A percentile compares a stretch with the other conserved stretches of the same genome.
phyloP scores from a whole-genome alignment of 768 basidiomycete genomes.

The Suillus placidus region DNA sequence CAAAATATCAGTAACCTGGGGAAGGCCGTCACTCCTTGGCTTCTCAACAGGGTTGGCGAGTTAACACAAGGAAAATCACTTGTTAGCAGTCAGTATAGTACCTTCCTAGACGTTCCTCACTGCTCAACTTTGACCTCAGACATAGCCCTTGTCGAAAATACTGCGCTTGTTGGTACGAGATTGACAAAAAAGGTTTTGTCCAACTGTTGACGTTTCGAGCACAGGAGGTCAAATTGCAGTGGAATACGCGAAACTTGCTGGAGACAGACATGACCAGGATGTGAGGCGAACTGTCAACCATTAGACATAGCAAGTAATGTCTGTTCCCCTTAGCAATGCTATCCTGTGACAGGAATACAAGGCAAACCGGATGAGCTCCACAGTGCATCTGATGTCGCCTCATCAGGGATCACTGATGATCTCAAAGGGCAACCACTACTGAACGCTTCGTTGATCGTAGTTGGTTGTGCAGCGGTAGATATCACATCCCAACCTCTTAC shows the following conservation, averaged over 20 bases:
- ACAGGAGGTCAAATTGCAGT: constrained; percentile 79
- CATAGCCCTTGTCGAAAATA: constrained; percentile 87
- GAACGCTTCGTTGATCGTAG: constrained; percentile 55
- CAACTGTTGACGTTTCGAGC: constrained; percentile 1
- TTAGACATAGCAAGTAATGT: constrained; percentile 7
- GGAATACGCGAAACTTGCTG: constrained; percentile 61
- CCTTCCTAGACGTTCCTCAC: neutral
- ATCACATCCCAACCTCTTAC: constrained; percentile 64
- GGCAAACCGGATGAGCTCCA: neutral
- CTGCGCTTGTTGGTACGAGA: constrained; percentile 75
- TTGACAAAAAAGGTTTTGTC: neutral
- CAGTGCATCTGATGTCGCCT: neutral
- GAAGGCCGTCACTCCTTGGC: constrained; percentile 95
- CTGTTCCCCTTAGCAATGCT: constrained; percentile 7
- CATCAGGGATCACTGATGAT: neutral
- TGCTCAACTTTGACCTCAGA: constrained; percentile 46
- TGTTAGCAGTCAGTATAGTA: constrained; percentile 56
- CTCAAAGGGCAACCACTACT: neutral
- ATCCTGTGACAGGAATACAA: constrained; percentile 9
- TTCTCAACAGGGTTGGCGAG: constrained; percentile 80
- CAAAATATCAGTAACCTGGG: constrained; percentile 80
- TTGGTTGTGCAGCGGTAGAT: constrained; percentile 91
- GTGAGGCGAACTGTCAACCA: constrained; percentile 17
- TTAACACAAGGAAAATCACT: constrained; percentile 78
- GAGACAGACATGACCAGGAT: constrained; percentile 20